A percentile compares a stretch with the other conserved stretches of the same genome.
These are phyloP conservation scores for Lecanicillium sp. DNA, from an alignment of 2,329 filamentous ascomycete species.

Conservation along the genomic window DNA sequence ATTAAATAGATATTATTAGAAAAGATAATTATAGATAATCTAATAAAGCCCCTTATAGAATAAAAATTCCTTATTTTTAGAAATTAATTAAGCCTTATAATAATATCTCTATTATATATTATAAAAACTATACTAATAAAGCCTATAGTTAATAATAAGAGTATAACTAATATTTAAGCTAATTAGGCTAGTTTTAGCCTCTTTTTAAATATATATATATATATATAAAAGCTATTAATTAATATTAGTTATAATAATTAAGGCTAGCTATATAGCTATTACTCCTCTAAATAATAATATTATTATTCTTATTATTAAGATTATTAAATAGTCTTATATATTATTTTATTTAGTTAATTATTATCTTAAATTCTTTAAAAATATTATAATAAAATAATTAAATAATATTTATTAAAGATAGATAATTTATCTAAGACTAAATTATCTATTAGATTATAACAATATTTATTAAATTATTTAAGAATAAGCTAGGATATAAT, in stretches of 20 bases:
- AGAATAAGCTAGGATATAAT: neutral
- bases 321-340: neutral
- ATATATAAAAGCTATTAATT: neutral
- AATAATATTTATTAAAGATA: too few species aligned
- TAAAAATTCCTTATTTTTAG: neutral
- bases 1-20: too few species aligned
- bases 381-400: too few species aligned
- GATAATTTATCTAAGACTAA: too few species aligned
- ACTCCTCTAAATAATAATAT: too few species aligned
- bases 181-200: too few species aligned
- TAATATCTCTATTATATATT: neutral
- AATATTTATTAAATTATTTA: neutral
- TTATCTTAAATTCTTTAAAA: too few species aligned
- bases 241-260: neutral
- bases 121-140: conserved; percentile 3
- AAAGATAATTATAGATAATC: too few species aligned
- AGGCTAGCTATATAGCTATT: too few species aligned
- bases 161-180: neutral
- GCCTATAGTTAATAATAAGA: conserved; percentile 1
- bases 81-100: neutral
- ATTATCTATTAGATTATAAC: too few species aligned
- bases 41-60: neutral
- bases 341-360: neutral
- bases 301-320: neutral
- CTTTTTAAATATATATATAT: neutral